These are phyloP conservation scores for Microglena sp. DNA, from an alignment of 139 green algal species.

Conservation along the genomic window DNA sequence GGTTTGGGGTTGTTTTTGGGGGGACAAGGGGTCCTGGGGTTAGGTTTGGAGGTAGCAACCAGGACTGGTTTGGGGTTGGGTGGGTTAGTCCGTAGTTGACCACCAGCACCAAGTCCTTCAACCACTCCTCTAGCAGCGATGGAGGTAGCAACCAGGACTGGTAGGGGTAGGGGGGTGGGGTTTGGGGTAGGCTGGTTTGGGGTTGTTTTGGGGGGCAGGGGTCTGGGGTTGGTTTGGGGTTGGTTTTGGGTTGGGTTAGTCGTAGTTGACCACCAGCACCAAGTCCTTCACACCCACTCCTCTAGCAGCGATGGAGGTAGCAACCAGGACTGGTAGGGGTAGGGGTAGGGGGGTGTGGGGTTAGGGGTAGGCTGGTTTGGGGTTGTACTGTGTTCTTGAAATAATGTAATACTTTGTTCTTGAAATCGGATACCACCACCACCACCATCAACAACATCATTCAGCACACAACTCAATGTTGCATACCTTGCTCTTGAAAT, in stretches of 20 bases:
- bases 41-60: too few relatives aligned
- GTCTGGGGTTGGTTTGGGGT: background rate
- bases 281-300: slow-evolving; percentile 93
- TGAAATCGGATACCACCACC: background rate
- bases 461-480: slow-evolving; percentile 19
- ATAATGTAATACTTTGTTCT: too few relatives aligned
- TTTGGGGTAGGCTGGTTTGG: background rate
- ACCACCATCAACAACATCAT: background rate
- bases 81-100: slow-evolving; percentile 95
- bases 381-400: too few relatives aligned
- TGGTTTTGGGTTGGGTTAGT: slow-evolving; percentile 84
- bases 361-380: too few relatives aligned
- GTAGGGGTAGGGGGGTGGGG: background rate
- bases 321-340: too few relatives aligned
- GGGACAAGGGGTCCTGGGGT: too few relatives aligned
- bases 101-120: slow-evolving; percentile 79
- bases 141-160: slow-evolving; percentile 78
- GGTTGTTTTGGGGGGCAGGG: background rate
- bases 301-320: slow-evolving; percentile 81
- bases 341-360: too few relatives aligned
- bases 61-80: slow-evolving; percentile 13
- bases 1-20: background rate
- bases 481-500: slow-evolving; percentile 89
- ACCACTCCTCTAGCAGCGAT: slow-evolving; percentile 92
- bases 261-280: slow-evolving; percentile 91